Base-by-base conservation (phyloP, 2,329 filamentous ascomycete species). In the Didymosphaeria variabile region DNA sequence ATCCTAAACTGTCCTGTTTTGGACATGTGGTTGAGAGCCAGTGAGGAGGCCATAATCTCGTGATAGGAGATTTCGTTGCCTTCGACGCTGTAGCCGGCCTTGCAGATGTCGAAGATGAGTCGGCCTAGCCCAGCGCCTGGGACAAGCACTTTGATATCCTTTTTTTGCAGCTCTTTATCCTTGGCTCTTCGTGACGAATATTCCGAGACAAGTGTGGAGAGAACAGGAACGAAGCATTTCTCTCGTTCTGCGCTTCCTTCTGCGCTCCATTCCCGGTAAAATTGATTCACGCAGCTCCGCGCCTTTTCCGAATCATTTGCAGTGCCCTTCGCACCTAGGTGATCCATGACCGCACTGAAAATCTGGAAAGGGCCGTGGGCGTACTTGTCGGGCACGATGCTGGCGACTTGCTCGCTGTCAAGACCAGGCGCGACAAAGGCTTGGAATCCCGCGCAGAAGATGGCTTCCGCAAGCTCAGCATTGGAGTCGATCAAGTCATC, bases 51-150 rank as follows among this genome's bases (percentile, higher is more conserved):
- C 60, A 98, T 84, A n/a, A 99, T 86, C 76, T 97, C 93, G 77
- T 99, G 95, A 74, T 97, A 98, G 2, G 94, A 97, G 63, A 98
- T 97, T 79, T 99, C 82, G 74, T 97, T 98, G 31, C 94, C 94
- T 77, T 97, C 93, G 0, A 88, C 87, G 12, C 86, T 81, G 77
- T 89, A 96, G 12, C 95, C 94, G 1, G 82, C 83, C 31, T 81
- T 82, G 74, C 90, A 93, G 15, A 98, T 83, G 47, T 99, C 95
- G 71, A 96, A 97, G 0, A 98, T 92, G 2, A 98, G 82, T 15
- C 95, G 87, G 2, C 93, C 95, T 2, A 99, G 83, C 0, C 95
- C 95, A 4, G 94, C 94, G 0, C 95, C 95, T 0, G 95, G 95
- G 0, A 98, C 90, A 0, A 99, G 85, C 0, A 99, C 88, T 47